Evolutionary conservation across 208 protist genomes (phyloP), one percentile per base, ranked within the genome.

Genomic region (Leishmania tropica): DNA sequence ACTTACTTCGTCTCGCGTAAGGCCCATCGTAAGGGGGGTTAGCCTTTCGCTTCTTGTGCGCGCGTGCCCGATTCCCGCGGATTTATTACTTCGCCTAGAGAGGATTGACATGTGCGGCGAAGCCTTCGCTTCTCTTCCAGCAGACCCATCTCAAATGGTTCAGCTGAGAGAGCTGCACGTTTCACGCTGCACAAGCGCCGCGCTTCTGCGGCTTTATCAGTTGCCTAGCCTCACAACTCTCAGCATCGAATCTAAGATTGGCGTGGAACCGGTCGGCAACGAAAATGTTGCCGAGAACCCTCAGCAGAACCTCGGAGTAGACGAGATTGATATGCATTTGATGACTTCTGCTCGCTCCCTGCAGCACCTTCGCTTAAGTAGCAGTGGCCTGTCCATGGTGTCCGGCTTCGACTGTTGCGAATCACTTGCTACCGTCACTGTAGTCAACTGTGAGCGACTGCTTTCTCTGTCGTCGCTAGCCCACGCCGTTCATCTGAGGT

Each of bases 121-220:
- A 28, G 75, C 75, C 58, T 79, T 79, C 17, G 53, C 54, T 11
- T 65, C 75, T 45, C 75, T 79, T 48, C 0, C 58, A 10, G 60
- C 28, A 21, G 1, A 35, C 17, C 42, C 40, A 17, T 71, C 42
- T 24, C 53, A 70, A 51, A 65, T 79, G 53, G 40, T 8, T 7
- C 54, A 53, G 24, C 60, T 79, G n/a, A 79, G 75, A 54, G 75
- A 79, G 58, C 53, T 79, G 58, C 58, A 79, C 75, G 53, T 79
- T 60, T 5, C 60, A 7, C 58, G 45, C 21, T 79, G 75, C 75
- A 67, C 75, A 65, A 58, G 75, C 17, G 28, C 51, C 5, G 54
- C 75, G 6, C 58, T 79, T 51, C 19, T 53, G 17, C n/a, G 24
- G 10, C 58, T 79, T 1, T 71, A 8, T 48, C 75, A 67, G 42